Percentiles rank a stretch among this genome's conserved stretches.
Conservation (phyloP, 257 asterid genomes). For the Datura wrightii region DNA sequence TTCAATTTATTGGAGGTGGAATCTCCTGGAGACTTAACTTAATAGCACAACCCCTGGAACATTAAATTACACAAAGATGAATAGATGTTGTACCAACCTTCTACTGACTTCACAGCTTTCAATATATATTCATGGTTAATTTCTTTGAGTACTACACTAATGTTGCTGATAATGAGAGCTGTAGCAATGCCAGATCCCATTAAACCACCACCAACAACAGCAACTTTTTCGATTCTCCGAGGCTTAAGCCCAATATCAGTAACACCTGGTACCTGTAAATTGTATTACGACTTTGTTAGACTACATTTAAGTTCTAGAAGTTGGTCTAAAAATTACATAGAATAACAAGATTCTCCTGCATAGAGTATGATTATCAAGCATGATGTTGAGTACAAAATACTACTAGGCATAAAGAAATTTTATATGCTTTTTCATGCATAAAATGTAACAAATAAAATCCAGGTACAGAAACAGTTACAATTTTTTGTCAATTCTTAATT, state of each 20-base stretch:
- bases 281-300: neutral
- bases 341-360: neutral
- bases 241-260: slow-evolving; percentile 52
- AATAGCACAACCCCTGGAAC: neutral
- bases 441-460: neutral
- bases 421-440: neutral
- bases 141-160: slow-evolving; percentile 54
- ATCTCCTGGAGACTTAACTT: neutral
- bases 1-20: too few relatives aligned
- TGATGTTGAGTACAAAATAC: neutral
- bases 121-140: slow-evolving; percentile 41
- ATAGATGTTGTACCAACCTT: slow-evolving; percentile 27
- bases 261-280: slow-evolving; percentile 54
- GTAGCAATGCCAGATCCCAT: slow-evolving; percentile 56
- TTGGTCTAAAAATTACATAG: neutral
- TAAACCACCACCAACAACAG: slow-evolving; percentile 59
- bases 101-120: slow-evolving; percentile 27
- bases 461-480: neutral
- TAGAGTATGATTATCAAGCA: neutral
- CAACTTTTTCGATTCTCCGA: slow-evolving; percentile 54
- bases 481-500: neutral
- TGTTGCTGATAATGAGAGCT: slow-evolving; percentile 44
- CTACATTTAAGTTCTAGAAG: neutral
- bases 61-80: neutral
- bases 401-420: neutral